Base-by-base conservation (phyloP, 108 stramenopile species). In the Discostella stelligeroides region DNA sequence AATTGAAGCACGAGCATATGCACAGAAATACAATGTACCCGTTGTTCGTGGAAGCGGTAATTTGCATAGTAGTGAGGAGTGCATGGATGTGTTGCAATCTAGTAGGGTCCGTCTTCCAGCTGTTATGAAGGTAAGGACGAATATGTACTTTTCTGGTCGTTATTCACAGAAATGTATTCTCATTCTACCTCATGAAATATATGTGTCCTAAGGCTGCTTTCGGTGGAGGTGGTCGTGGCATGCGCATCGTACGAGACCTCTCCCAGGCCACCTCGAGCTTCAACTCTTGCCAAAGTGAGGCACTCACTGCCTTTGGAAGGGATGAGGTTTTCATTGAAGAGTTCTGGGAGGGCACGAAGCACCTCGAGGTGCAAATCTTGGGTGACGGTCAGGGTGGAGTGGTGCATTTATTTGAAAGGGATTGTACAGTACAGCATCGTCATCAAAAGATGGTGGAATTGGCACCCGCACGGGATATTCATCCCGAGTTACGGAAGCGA, bases 401-500 rank as follows among this genome's bases (percentile, higher is more conserved):
- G 12, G 95, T 97, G 7, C 92, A 98, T 67, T 89, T 99, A 28
- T 86, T 72, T 42, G 98, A 98, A 76, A 80, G 98, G 12, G 98
- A 99, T 80, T 99, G 98, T 83, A 91, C 89, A 37, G 86, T 98
- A n/a, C 98, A 99, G 80, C 84, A 96, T 46, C 85, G 98, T 30
- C 97, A 98, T 72, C 98, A 99, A 82, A 99, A 99, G 69, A 88
- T 99, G 41, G 82, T 99, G 24, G 97, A 99, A 68, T 94, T 97
- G 70, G 96, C 97, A 8, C 98, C 98, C 1, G 58, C 70, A 2
- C 24, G 77, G 20, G 64, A 62, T 25, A 79, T 79, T 28, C 77
- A 79, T 62, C 70, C 69, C 18, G 77, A 67, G 10, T 65, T 87
- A 39, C 70, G 90, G 38, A 47, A 71, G 37, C 63, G 73, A 14